Percentiles rank a stretch among this genome's conserved stretches.
Evolutionary conservation across 163 green algal species (phyloP).

Genomic region (Chloroidium sp.): DNA sequence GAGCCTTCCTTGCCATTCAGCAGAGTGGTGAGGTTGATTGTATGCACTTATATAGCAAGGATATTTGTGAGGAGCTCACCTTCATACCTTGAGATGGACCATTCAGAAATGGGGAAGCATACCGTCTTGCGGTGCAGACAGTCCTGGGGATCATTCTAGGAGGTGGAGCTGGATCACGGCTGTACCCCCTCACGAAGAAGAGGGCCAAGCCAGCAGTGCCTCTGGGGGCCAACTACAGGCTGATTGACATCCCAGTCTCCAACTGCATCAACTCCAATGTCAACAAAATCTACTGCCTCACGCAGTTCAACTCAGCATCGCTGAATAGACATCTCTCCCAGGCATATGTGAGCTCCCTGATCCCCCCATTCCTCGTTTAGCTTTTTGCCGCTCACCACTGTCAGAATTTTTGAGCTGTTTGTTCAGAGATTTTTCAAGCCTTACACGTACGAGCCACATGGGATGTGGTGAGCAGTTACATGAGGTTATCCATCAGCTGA

Average conservation of each 20-base stretch:
- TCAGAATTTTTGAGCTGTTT: too few species aligned
- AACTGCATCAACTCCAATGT: conserved; percentile 96
- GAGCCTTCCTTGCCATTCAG: neutral
- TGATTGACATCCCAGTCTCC: conserved; percentile 97
- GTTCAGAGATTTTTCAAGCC: too few species aligned
- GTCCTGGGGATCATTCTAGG: conserved; percentile 90
- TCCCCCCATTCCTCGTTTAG: too few species aligned
- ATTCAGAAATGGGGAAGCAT: neutral
- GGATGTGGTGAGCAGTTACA: too few species aligned
- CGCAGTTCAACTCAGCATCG: conserved; percentile 97
- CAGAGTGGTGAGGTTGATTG: neutral
- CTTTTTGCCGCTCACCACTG: conserved; percentile 58
- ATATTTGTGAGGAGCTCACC: neutral
- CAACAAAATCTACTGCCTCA: conserved; percentile 96
- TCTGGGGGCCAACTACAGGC: conserved; percentile 93
- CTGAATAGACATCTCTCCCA: conserved; percentile 92
- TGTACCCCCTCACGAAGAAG: conserved; percentile 97
- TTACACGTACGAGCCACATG: too few species aligned
- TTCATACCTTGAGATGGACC: neutral
- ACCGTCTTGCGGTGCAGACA: conserved; percentile 25
- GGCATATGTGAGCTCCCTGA: conserved; percentile 55
- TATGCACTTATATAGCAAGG: neutral
- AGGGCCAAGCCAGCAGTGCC: conserved; percentile 95
- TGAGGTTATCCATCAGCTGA: neutral
- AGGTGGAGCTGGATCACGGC: conserved; percentile 88